phyloP scores from a whole-genome alignment of 805 yeast genomes.

The Kluyveromyces aestuarii region DNA sequence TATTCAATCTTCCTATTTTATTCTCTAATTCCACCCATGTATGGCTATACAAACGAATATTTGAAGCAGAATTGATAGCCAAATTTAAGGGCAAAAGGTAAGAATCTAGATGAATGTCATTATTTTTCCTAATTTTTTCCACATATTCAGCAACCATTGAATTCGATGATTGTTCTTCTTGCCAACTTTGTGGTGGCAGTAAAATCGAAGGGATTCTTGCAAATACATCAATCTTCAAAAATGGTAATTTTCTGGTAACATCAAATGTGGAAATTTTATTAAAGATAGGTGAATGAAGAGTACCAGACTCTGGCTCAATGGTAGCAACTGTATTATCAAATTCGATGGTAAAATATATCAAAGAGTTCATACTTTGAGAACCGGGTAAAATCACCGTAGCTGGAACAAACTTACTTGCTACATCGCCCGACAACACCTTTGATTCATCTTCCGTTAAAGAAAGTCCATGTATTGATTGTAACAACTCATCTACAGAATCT shows the following conservation, averaged over 20 bases:
- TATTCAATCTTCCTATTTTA: slow-evolving; percentile 43
- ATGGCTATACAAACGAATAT: slow-evolving; percentile 58
- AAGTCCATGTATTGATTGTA: slow-evolving; percentile 21
- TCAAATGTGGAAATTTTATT: slow-evolving; percentile 88
- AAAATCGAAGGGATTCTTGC: slow-evolving; percentile 65
- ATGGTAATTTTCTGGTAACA: slow-evolving; percentile 55
- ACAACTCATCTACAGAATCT: slow-evolving; percentile 16
- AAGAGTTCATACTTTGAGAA: slow-evolving; percentile 47
- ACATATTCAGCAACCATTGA: slow-evolving; percentile 10
- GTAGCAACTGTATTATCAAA: slow-evolving; percentile 90
- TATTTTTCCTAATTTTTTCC: slow-evolving; percentile 32
- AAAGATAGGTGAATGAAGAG: slow-evolving; percentile 70
- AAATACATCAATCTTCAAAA: slow-evolving; percentile 67
- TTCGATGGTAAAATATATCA: slow-evolving; percentile 81
- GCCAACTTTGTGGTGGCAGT: slow-evolving; percentile 35
- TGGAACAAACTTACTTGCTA: slow-evolving; percentile 34
- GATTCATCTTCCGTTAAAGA: slow-evolving; percentile 30
- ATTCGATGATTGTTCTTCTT: slow-evolving; percentile 15
- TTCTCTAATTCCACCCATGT: slow-evolving; percentile 38
- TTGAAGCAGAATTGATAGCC: slow-evolving; percentile 38
- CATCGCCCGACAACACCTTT: slow-evolving; percentile 24
- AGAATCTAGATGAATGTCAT: slow-evolving; percentile 73
- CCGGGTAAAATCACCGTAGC: slow-evolving; percentile 48
- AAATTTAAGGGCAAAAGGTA: slow-evolving; percentile 52
- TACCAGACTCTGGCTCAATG: slow-evolving; percentile 78